Evolutionary conservation across 148 eudicot species (phyloP), one percentile per base, ranked within the genome.

Genomic region (Heliamphora exappendiculata): DNA sequence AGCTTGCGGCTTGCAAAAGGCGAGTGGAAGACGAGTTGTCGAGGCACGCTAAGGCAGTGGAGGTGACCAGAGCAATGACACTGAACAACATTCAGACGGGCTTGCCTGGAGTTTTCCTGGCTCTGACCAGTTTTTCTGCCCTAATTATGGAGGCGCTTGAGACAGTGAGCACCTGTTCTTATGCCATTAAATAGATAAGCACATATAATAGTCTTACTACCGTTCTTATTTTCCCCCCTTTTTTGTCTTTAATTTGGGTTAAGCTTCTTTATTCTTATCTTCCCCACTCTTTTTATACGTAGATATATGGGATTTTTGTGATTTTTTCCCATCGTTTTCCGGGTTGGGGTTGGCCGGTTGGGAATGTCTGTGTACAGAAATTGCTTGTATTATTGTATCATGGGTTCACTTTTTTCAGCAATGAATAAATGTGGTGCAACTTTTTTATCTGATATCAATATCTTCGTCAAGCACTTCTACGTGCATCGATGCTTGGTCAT

Each of bases 61-160:
- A 94, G 78, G 98, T 94, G 78, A 94, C 98, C 0, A 70, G 91
- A 79, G 97, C 96, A 17, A 90, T 94, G 98, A 94, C 98, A n/a
- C 60, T 94, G 80, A 94, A 90, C 79, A 94, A 94, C 80, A 80
- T 94, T 51, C 98, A 94, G 70, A 94, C 98, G 0, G 98, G 98
- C 6, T 78, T 94, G 75, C 98, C 98, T 0, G 98, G 98, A 44
- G 98, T 94, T 65, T 94, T 94, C 60, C 97, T 92, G 78, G 91
- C 98, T 7, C 79, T 94, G 94, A 90, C 97, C 14, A 92, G 98
- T 68, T 94, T 94, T 86, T 94, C 98, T 57, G 82, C 86, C 70
- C 69, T 94, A 73, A 85, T 92, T 75, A 81, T 69, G 79, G 95
- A 89, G 72, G 86, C 92, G 29, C 84, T 94, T 28, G 97, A 87